These are phyloP conservation scores for Xylaria nigripes DNA, from an alignment of 495 filamentous ascomycete species.

Conservation along the genomic window DNA sequence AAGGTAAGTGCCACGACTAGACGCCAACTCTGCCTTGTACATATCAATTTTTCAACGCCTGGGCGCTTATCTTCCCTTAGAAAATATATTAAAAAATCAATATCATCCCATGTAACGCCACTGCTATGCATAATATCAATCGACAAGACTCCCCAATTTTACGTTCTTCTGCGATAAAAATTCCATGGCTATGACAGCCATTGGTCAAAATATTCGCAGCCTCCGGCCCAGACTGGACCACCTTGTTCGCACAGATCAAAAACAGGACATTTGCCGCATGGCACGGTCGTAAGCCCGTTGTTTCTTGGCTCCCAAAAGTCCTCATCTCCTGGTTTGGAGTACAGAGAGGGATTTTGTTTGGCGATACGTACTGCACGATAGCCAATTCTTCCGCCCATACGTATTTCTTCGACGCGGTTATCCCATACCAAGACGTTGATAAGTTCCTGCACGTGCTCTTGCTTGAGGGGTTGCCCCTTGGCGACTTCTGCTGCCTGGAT, in stretches of 20 bases:
- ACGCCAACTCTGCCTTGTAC: neutral
- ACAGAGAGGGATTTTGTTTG: constrained; percentile 26
- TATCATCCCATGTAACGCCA: constrained; percentile 13
- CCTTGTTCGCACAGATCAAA: constrained; percentile 84
- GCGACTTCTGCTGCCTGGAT: constrained; percentile 59
- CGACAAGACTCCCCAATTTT: neutral
- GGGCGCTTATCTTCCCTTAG: neutral
- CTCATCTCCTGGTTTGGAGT: constrained; percentile 31
- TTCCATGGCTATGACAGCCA: constrained; percentile 52
- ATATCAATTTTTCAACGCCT: neutral
- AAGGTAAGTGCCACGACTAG: neutral
- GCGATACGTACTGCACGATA: constrained; percentile 43
- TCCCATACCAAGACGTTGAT: constrained; percentile 83
- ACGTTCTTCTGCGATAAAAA: neutral
- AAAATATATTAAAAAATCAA: neutral
- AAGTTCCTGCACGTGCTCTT: constrained; percentile 68
- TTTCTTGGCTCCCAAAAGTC: constrained; percentile 37
- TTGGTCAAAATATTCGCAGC: constrained; percentile 79
- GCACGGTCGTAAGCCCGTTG: constrained; percentile 72
- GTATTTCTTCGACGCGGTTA: constrained; percentile 56
- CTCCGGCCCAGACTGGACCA: constrained; percentile 78
- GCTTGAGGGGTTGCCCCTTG: constrained; percentile 52
- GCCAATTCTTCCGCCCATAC: constrained; percentile 34
- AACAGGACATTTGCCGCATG: constrained; percentile 90
- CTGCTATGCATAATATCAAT: constrained; percentile 16